Percentiles rank a stretch among this genome's conserved stretches.
Evolutionary conservation across 139 green algal genomes (phyloP).

Genomic region (Chlamydomonas sphaeroides): DNA sequence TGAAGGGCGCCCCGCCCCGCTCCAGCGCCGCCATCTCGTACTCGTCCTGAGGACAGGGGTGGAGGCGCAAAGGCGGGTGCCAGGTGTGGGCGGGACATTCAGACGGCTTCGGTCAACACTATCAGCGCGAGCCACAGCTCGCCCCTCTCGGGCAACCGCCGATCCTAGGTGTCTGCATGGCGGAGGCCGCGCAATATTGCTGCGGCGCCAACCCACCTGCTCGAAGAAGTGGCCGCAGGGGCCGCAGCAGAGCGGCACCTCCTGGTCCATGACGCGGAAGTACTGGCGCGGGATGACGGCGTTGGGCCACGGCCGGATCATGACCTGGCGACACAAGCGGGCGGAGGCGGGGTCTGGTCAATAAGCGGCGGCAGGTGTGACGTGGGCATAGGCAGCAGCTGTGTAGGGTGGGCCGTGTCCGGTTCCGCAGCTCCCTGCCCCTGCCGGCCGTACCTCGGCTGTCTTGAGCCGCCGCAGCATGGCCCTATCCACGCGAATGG

Average conservation of each 20-base stretch:
- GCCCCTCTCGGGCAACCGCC: too few species aligned
- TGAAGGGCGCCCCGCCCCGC: conserved; percentile 57
- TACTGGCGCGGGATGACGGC: conserved; percentile 52
- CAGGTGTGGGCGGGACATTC: too few species aligned
- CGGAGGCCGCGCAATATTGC: too few species aligned
- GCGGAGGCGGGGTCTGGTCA: neutral
- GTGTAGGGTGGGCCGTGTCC: too few species aligned
- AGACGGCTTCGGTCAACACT: too few species aligned
- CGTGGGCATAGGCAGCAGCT: too few species aligned
- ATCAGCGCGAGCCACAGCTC: too few species aligned
- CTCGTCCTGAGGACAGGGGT: conserved; percentile 22
- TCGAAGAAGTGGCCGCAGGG: conserved; percentile 86
- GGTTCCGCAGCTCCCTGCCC: neutral
- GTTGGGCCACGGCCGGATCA: conserved; percentile 23
- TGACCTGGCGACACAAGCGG: conserved; percentile 63
- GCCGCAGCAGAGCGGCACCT: conserved; percentile 69
- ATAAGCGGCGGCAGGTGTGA: too few species aligned
- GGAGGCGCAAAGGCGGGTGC: too few species aligned
- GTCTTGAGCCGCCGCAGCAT: conserved; percentile 64
- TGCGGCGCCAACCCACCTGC: conserved; percentile 29
- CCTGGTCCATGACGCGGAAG: conserved; percentile 79
- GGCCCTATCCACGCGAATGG: conserved; percentile 66
- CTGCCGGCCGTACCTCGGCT: conserved; percentile 47
- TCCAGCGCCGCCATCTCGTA: conserved; percentile 47
- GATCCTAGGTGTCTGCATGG: too few species aligned